Evolutionary conservation across 352 stramenopile species (phyloP).

Genomic region (Plasmopara viticola): DNA sequence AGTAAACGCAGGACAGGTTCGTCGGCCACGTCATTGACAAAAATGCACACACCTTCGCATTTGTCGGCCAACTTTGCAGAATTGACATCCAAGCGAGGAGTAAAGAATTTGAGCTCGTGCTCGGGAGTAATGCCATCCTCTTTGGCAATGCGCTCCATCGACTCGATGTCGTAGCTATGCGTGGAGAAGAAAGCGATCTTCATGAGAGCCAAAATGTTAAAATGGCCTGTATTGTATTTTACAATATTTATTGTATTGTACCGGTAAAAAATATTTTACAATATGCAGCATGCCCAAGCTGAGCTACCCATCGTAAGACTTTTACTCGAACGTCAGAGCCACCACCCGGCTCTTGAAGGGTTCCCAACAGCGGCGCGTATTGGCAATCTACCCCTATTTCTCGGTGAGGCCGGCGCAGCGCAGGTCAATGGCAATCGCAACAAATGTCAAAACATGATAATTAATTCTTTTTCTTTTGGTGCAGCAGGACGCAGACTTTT

Average conservation of each 20-base stretch:
- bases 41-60: constrained; percentile 68
- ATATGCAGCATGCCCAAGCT: background rate
- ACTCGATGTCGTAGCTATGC: constrained; percentile 67
- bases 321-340: constrained; percentile 36
- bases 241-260: too few species aligned
- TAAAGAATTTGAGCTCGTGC: constrained; percentile 56
- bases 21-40: constrained; percentile 83
- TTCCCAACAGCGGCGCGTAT: constrained; percentile 43
- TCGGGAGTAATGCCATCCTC: constrained; percentile 32
- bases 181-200: constrained; percentile 78
- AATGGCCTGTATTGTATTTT: too few species aligned
- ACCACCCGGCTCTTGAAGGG: constrained; percentile 40
- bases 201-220: constrained; percentile 24
- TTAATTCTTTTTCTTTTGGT: background rate
- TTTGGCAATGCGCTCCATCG: constrained; percentile 38
- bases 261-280: too few species aligned
- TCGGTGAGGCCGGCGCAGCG: constrained; percentile 49
- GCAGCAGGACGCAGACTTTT: constrained; percentile 34
- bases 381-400: constrained; percentile 38
- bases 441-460: background rate
- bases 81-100: constrained; percentile 38
- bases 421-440: constrained; percentile 22
- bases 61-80: constrained; percentile 47
- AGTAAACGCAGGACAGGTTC: constrained; percentile 45
- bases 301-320: constrained; percentile 24